Percentiles rank a stretch among this genome's conserved stretches.
These are phyloP conservation scores for Ascochyta clinopodiicola DNA, from an alignment of 2,329 filamentous ascomycete genomes.

Conservation along the genomic window DNA sequence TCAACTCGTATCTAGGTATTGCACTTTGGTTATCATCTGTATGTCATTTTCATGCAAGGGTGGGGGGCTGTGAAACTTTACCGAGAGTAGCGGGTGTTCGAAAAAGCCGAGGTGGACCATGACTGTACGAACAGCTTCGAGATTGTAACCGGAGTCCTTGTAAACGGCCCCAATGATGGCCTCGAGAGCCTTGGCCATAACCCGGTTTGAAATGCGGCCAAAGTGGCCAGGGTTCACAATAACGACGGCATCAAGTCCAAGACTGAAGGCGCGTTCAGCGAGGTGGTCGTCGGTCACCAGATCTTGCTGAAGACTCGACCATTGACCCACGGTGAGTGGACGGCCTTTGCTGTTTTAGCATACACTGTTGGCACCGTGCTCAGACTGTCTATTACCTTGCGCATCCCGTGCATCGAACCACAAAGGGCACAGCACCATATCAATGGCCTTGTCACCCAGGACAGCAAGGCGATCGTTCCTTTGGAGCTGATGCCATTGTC, in stretches of 20 bases:
- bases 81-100: neutral
- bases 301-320: neutral
- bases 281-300: neutral
- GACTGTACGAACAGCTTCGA: neutral
- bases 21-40: too few relatives aligned
- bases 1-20: too few relatives aligned
- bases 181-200: slow-evolving; percentile 1
- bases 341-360: neutral
- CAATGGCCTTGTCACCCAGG: slow-evolving; percentile 17
- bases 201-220: neutral
- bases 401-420: slow-evolving; percentile 19
- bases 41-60: too few relatives aligned
- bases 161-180: slow-evolving; percentile 3
- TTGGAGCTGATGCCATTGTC: neutral
- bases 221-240: neutral
- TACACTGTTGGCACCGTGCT: too few relatives aligned
- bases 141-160: neutral
- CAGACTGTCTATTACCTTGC: slow-evolving; percentile 1
- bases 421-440: slow-evolving; percentile 9
- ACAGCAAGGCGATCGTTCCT: slow-evolving; percentile 23
- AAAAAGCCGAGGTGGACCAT: neutral
- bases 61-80: neutral
- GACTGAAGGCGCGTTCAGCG: neutral
- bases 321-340: neutral
- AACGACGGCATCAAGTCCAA: neutral